These are phyloP conservation scores for Naematelia encephala DNA, from an alignment of 768 basidiomycete species.

Conservation along the genomic window DNA sequence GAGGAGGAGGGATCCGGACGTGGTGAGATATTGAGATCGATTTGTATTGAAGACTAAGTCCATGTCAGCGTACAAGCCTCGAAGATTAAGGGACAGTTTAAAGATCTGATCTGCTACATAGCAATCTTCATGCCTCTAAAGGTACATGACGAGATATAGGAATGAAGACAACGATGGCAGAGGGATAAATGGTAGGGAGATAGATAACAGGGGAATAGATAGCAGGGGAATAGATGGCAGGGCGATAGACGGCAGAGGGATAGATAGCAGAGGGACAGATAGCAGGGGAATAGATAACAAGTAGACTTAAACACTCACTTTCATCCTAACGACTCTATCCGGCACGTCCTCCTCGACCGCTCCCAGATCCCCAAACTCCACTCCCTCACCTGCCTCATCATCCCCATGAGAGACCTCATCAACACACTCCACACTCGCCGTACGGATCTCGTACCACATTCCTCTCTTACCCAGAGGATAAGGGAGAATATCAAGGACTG, in stretches of 20 bases:
- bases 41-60: conserved; percentile 24
- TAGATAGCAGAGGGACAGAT: neutral
- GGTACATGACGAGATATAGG: neutral
- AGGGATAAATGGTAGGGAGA: neutral
- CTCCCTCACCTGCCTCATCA: conserved; percentile 2
- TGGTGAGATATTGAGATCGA: conserved; percentile 23
- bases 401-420: conserved; percentile 39
- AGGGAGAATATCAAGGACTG: conserved; percentile 49
- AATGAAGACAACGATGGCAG: neutral
- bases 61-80: neutral
- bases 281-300: neutral
- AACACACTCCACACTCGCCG: conserved; percentile 40
- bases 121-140: neutral
- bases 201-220: neutral
- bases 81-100: neutral
- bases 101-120: too few relatives aligned
- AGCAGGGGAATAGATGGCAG: neutral
- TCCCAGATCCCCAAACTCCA: conserved; percentile 23
- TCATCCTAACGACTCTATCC: conserved; percentile 18
- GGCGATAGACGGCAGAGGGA: neutral
- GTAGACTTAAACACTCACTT: conserved; percentile 19
- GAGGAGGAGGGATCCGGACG: neutral
- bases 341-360: conserved; percentile 32
- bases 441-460: conserved; percentile 48
- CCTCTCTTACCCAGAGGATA: conserved; percentile 38